Base-by-base conservation (phyloP, 768 basidiomycete genomes). In the Terana coerulea region DNA sequence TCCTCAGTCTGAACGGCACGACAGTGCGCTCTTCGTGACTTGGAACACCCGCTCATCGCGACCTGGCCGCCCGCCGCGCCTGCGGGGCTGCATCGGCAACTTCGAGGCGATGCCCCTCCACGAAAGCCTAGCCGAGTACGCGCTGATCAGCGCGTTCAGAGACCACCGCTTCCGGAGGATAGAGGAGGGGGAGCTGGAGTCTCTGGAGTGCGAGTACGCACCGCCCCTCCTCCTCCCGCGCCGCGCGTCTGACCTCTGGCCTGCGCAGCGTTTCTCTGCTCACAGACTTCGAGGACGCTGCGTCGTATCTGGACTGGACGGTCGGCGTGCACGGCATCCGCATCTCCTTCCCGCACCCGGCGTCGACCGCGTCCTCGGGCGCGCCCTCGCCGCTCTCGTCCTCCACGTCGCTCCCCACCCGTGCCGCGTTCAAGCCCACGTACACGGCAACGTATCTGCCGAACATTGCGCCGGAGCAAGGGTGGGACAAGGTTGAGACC, bases 1-100 rank as follows among this genome's bases (percentile, higher is more conserved):
- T 39, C 43, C 52, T 3, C 29, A 3, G 24, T 9, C 24, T 45
- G 14, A 3, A 22, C 45, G 31, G 15, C 31, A 14, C 45, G 19
- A 30, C 56, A 93, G 92, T 69, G 93, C 95, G 11, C 75, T 99
- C 49, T 99, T 99, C 68, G 92, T 98, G 28, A 98, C 95, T 5
- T 99, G 95, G 95, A 94, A 92, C 69, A 86, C 81, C 39, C 79
- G 78, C 53, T 75, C 80, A 28, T 75, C 75, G 51, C 81, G 79
- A 51, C 71, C 80, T 17, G 83, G 81, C 28, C 78, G 80, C 52
- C 65, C 78, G 19, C 75, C 81, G 39, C 75, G 80, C 52, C 74
- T 99, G 55, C 74, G 95, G 47, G 95, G 95, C 41, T 99, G 95
- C 71, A 98, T 99, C 60, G 95, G 95, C 62, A 93, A 81, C 68